Conservation (phyloP, 2,329 filamentous ascomycete species). For the Herpotrichia juniperi region DNA sequence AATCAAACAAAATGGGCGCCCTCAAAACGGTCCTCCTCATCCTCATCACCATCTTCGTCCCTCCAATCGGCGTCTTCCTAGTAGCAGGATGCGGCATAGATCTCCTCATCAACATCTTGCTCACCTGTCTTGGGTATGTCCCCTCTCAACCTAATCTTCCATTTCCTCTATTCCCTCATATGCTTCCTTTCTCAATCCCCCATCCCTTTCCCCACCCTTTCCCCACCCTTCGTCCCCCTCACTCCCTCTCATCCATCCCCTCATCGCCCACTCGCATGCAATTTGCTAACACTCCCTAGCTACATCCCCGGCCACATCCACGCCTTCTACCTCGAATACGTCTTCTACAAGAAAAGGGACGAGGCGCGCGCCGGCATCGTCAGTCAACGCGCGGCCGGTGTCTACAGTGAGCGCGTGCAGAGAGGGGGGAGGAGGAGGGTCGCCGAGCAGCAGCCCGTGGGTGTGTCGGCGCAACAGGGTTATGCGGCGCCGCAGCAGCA, state of each 20-base stretch:
- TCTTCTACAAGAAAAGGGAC: constrained; percentile 79
- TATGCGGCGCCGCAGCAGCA: constrained; percentile 12
- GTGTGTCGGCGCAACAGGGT: constrained; percentile 8
- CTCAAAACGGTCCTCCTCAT: constrained; percentile 34
- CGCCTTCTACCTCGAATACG: constrained; percentile 81
- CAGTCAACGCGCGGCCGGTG: constrained; percentile 65
- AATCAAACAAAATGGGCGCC: neutral
- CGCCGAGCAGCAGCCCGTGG: neutral
- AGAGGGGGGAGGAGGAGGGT: constrained; percentile 65
- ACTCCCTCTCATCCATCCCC: neutral
- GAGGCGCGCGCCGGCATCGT: constrained; percentile 64
- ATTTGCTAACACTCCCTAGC: constrained; percentile 41
- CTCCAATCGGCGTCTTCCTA: constrained; percentile 56
- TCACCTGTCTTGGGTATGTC: constrained; percentile 52
- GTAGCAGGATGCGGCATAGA: constrained; percentile 58
- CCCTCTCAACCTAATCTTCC: neutral
- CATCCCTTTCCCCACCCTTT: neutral
- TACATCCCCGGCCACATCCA: constrained; percentile 79
- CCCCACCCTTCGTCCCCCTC: neutral
- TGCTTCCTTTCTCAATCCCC: no score
- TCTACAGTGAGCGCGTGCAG: constrained; percentile 77
- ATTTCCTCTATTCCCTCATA: neutral
- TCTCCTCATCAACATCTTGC: constrained; percentile 55
- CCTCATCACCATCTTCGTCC: constrained; percentile 53
- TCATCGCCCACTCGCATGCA: neutral